Conservation (phyloP, 2,329 filamentous ascomycete species). For the Leptosphaerulina australis region DNA sequence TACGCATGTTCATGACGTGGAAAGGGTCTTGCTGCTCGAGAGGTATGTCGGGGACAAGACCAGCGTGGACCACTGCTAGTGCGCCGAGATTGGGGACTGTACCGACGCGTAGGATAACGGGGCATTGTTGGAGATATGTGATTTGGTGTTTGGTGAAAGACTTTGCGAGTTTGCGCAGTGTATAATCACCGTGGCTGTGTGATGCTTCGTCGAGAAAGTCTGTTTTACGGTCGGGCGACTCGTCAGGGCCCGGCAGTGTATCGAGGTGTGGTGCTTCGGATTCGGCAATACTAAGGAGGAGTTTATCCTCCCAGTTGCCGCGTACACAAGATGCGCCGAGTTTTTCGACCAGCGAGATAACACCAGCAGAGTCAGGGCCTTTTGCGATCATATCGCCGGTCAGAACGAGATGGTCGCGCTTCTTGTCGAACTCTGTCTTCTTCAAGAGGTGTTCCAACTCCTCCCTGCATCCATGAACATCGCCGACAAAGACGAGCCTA, state of each 20-base stretch:
- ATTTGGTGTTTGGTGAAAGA: slow-evolving; percentile 66
- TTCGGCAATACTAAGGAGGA: slow-evolving; percentile 69
- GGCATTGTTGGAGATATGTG: slow-evolving; percentile 71
- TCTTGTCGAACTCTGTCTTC: slow-evolving; percentile 67
- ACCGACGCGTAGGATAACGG: slow-evolving; percentile 80
- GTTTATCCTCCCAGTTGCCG: slow-evolving; percentile 89
- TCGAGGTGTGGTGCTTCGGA: slow-evolving; percentile 30
- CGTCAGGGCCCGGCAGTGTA: slow-evolving; percentile 36
- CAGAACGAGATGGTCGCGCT: slow-evolving; percentile 56
- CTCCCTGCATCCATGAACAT: slow-evolving; percentile 85
- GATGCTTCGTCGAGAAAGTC: slow-evolving; percentile 39
- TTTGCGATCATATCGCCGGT: slow-evolving; percentile 68
- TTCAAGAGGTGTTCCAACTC: slow-evolving; percentile 67
- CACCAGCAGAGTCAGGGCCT: slow-evolving; percentile 79
- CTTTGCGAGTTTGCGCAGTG: slow-evolving; percentile 61
- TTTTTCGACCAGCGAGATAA: slow-evolving; percentile 75
- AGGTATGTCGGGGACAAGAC: slow-evolving; percentile 76
- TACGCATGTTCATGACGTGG: slow-evolving; percentile 92
- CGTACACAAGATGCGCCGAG: slow-evolving; percentile 81
- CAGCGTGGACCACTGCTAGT: slow-evolving; percentile 81
- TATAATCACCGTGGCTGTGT: slow-evolving; percentile 43
- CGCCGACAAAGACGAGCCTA: slow-evolving; percentile 81
- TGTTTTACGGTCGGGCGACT: slow-evolving; percentile 38
- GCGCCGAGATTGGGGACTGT: slow-evolving; percentile 64
- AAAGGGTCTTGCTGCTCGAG: slow-evolving; percentile 75